Evolutionary conservation across 208 protist species (phyloP).

Genomic region (Blechomonas ayalai): DNA sequence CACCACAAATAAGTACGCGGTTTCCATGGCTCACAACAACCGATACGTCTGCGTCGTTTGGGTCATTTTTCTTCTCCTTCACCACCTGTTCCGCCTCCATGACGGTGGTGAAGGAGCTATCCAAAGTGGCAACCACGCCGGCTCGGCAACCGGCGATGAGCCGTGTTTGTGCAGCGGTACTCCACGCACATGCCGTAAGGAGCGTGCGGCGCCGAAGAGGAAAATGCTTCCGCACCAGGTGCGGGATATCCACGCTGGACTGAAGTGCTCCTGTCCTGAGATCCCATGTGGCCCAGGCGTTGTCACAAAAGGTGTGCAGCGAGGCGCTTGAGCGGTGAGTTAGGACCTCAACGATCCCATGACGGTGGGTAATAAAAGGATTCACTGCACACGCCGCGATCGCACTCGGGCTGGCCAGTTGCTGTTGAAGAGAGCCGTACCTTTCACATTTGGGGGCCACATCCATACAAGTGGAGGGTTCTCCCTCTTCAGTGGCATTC

Average conservation of each 20-base stretch:
- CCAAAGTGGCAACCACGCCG: constrained; percentile 54
- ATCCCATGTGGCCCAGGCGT: constrained; percentile 59
- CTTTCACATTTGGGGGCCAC: too few species aligned
- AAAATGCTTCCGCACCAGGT: constrained; percentile 34
- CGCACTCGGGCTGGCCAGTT: too few species aligned
- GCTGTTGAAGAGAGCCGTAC: too few species aligned
- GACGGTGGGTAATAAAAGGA: constrained; percentile 37
- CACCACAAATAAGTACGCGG: constrained; percentile 49
- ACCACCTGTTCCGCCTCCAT: constrained; percentile 41
- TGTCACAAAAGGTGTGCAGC: constrained; percentile 65
- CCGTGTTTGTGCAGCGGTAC: constrained; percentile 34
- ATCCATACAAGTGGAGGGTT: too few species aligned
- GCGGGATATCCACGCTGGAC: constrained; percentile 25
- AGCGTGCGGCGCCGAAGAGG: constrained; percentile 25
- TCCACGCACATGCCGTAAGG: constrained; percentile 54
- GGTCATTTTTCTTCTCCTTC: not conserved
- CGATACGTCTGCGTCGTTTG: constrained; percentile 32
- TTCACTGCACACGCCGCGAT: too few species aligned
- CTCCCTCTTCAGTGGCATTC: too few species aligned
- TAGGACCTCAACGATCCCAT: constrained; percentile 30
- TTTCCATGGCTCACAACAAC: constrained; percentile 30
- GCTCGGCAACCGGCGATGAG: constrained; percentile 56
- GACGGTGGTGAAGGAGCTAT: constrained; percentile 32
- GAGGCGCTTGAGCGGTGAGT: constrained; percentile 18
- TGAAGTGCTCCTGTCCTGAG: constrained; percentile 30